Evolutionary conservation across 2,329 filamentous ascomycete genomes (phyloP), one percentile per base, ranked within the genome.

Genomic region (Cercospora sesami): DNA sequence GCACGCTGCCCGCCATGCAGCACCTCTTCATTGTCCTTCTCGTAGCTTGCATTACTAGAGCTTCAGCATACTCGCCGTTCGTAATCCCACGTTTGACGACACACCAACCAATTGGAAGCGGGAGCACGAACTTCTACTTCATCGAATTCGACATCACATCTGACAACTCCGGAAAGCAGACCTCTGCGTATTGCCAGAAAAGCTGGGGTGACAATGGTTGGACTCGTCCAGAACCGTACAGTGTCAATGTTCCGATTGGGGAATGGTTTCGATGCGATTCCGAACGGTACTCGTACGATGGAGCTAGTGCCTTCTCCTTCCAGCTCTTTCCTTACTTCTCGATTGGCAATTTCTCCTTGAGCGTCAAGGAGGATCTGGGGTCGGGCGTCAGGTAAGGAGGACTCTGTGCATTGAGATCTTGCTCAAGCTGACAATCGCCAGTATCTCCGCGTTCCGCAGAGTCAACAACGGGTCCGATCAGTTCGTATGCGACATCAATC

Each of bases 321-420:
- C 64, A 75, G 63, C 67, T 77, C 2, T 72, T 67, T n/a, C 65
- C 69, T 1, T 68, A 72, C 36, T 76, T 75, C 36, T 68, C 65
- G 9, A 75, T 77, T 59, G 73, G 73, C n/a, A 72, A 76, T 60
- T 77, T 77, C 65, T 66, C 67, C 36, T 28, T 77, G 14, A 62
- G 62, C 1, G 42, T 77, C 4, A 67, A 70, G 64, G 71, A 76
- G 33, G 72, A 74, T 63, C 30, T 70, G 14, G 64, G 60, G 5
- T 45, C 59, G 4, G 69, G 60, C 10, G 55, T 14, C 21, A 72
- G 63, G 64, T 69, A 53, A 39, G 18, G 62, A 65, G 6, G 45
- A 48, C 21, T 14, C n/a, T 51, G 39, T 31, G 42, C n/a, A 12
- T 14, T 18, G 10, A 4, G 1, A 26, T 31, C 16, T n/a, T 62